Evolutionary conservation across 2,329 filamentous ascomycete species (phyloP), one percentile per base, ranked within the genome.

Genomic region (Monilinia laxa): DNA sequence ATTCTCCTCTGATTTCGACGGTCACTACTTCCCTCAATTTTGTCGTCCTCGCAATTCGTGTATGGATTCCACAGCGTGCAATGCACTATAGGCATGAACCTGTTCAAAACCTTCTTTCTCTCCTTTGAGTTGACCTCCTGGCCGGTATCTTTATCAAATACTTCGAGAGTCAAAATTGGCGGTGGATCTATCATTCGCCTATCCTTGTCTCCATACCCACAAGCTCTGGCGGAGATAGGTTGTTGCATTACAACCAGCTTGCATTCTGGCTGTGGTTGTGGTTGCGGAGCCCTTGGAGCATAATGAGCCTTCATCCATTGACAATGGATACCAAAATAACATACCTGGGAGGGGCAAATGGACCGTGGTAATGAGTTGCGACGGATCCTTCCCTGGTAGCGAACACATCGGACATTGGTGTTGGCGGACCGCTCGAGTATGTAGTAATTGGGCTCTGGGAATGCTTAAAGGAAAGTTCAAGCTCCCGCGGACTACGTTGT

Each of bases 131-230:
- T 45, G 6, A 49, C 53, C 1, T 45, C 28, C 35, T 64, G 62
- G 23, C 40, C 40, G 25, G 49, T 65, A 23, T 65, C 64, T 28
- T 60, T 60, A 38, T 65, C 64, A 16, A 28, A 51, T n/a, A 65
- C 56, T 45, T 65, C 55, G 2, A 65, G 53, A 6, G 64, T 87
- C 28, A 95, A 85, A 73, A 95, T 94, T 18, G 91, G 91, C 2
- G 91, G 91, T 52, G 91, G 91, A 74, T 95, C 91, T 70, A 95
- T 91, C 20, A 93, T 90, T 69, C 91, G 85, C 51, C 91, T 85
- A 75, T 95, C 91, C 70, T 91, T 84, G 77, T 94, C 91, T 68
- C 91, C 91, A 76, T 93, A 94, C 1, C 91, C 91, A 73, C 91
- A 95, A 53, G 90, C 91, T 71, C 91, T 84, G 64, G 91, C 91